Conservation (phyloP, 768 basidiomycete genomes). For the Tephrocybe sp. region DNA sequence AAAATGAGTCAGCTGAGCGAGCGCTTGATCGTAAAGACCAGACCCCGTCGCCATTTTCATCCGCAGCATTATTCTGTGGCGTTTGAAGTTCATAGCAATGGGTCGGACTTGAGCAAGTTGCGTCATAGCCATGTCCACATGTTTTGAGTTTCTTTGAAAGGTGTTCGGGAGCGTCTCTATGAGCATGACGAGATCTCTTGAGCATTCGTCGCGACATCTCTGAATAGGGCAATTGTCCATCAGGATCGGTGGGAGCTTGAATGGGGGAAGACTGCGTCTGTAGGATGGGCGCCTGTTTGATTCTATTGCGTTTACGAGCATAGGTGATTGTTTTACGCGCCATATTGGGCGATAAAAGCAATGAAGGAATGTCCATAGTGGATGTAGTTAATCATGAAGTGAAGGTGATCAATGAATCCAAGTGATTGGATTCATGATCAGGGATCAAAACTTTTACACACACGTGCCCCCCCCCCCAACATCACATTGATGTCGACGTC, state of each 20-base stretch:
- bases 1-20: constrained; percentile 11
- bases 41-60: constrained; percentile 15
- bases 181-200: constrained; percentile 16
- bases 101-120: not conserved
- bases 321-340: constrained; percentile 19
- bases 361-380: not conserved
- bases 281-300: not conserved
- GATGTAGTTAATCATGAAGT: not conserved
- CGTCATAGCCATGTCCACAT: not conserved
- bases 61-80: constrained; percentile 13
- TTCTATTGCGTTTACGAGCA: constrained; percentile 13
- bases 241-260: constrained; percentile 10
- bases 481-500: too few species aligned
- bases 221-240: constrained; percentile 9
- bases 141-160: constrained; percentile 13
- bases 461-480: too few species aligned
- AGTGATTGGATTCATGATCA: too few species aligned
- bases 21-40: constrained; percentile 12
- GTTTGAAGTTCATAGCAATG: constrained; percentile 11
- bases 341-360: constrained; percentile 8
- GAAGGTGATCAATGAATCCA: too few species aligned
- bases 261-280: constrained; percentile 12
- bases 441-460: too few species aligned
- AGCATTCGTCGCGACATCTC: constrained; percentile 18
- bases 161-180: not conserved